A percentile compares a stretch with the other conserved stretches of the same genome.
Evolutionary conservation across 2,329 filamentous ascomycete species (phyloP).

Genomic region (Aureobasidium mangrovei): DNA sequence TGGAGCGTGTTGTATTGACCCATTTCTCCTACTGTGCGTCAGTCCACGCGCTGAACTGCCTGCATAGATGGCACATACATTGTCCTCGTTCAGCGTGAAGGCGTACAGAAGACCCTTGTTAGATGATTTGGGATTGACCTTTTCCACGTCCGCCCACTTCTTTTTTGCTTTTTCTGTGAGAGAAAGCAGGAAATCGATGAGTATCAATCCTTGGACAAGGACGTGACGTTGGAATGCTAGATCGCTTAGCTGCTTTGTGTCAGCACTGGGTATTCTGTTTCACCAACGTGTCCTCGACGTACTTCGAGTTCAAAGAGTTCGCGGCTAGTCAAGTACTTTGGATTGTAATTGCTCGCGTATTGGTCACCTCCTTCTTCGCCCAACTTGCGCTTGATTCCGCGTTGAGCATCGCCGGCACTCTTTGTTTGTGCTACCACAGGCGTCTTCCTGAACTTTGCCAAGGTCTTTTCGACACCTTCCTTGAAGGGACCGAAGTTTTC

Average conservation of each 20-base stretch:
- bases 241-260: constrained; percentile 65
- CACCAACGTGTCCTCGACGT: constrained; percentile 22
- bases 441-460: constrained; percentile 66
- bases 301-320: constrained; percentile 95
- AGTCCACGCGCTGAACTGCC: constrained; percentile 12
- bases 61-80: constrained; percentile 29
- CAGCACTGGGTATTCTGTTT: neutral
- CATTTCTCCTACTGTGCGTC: constrained; percentile 58
- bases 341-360: constrained; percentile 71
- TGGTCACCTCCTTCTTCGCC: constrained; percentile 44
- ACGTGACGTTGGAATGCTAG: constrained; percentile 90
- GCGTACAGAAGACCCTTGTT: constrained; percentile 85
- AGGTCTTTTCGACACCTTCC: constrained; percentile 51
- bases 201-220: constrained; percentile 86
- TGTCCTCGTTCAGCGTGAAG: constrained; percentile 66
- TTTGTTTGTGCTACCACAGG: constrained; percentile 60
- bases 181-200: constrained; percentile 92
- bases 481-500: constrained; percentile 60
- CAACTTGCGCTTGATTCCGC: constrained; percentile 61
- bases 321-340: constrained; percentile 95
- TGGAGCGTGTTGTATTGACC: constrained; percentile 67
- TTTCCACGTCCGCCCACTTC: constrained; percentile 58
- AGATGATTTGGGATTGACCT: constrained; percentile 30
- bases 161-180: constrained; percentile 74
- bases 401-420: constrained; percentile 54